Evolutionary conservation across 1,139 yeast genomes (phyloP), one percentile per base, ranked within the genome.

Genomic region (Geotrichum aggregatum): DNA sequence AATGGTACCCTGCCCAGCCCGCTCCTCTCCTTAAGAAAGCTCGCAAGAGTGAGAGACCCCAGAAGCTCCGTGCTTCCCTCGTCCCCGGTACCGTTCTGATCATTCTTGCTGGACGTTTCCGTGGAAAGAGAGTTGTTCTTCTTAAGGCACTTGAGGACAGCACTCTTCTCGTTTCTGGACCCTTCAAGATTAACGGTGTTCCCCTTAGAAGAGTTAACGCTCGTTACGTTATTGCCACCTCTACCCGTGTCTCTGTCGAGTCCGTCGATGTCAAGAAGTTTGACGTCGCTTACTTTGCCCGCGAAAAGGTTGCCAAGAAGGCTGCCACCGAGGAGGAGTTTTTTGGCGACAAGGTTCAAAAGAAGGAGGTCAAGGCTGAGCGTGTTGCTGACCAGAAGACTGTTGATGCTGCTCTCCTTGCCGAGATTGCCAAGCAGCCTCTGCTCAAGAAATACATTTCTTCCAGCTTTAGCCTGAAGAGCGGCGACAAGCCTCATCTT

Each of bases 81-180:
- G 95, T 87, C 67, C 98, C 98, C 77, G 99, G 99, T 76, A 86
- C 98, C 72, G 97, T 92, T 68, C 83, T 92, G 76, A 92, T 92
- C 77, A 82, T 92, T 76, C 84, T 92, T 76, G 98, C 98, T 72
- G 99, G 99, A 76, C 91, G 97, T 80, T 92, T 89, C 96, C 87
- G 98, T 80, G 99, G 99, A 76, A 94, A 92, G 89, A 91, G 99
- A 82, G 99, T 92, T 70, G 98, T 92, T 63, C 87, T 86, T 89
- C 85, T 92, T 76, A 92, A 92, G 87, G 79, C 85, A 78, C 84
- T 94, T 75, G 98, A 89, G 80, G 98, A 94, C 84, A 88, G 87
- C 91, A 92, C 98, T 65, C 82, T 94, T 72, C 87, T 92, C 74
- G 96, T 92, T 64, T 79, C 97, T 61, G 99, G 99, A 75, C 99